Evolutionary conservation across 768 basidiomycete species (phyloP).

Genomic region (Rubroboletus satanas): DNA sequence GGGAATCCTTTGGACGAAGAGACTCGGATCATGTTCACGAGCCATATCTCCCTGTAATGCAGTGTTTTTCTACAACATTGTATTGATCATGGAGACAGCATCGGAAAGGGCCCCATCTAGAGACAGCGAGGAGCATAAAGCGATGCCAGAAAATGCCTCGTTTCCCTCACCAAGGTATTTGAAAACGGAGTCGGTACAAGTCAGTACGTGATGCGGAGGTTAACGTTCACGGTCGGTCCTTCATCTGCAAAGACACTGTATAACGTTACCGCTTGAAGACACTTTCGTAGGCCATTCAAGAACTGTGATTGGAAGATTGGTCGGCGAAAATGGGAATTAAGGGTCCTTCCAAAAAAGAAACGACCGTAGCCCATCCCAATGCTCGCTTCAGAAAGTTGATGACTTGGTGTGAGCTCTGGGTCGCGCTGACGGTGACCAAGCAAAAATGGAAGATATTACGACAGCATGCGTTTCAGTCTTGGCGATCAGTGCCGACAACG

Average conservation of each 20-base stretch:
- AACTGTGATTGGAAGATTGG: too few relatives aligned
- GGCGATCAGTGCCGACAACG: neutral
- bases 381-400: too few relatives aligned
- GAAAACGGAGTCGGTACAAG: neutral
- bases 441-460: neutral
- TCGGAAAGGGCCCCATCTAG: neutral
- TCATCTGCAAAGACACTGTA: too few relatives aligned
- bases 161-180: neutral
- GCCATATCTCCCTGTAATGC: conserved; percentile 1
- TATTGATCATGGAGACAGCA: neutral
- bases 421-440: neutral
- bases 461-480: neutral
- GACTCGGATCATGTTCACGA: conserved; percentile 11
- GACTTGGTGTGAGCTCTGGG: too few relatives aligned
- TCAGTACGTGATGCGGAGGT: neutral
- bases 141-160: too few relatives aligned
- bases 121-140: neutral
- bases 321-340: too few relatives aligned
- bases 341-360: too few relatives aligned
- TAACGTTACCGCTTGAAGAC: too few relatives aligned
- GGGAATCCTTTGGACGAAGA: neutral
- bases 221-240: too few relatives aligned
- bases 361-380: too few relatives aligned
- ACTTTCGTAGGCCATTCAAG: too few relatives aligned
- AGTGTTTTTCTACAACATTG: neutral